Evolutionary conservation across 208 protist genomes (phyloP), one percentile per base, ranked within the genome.

Genomic region (Crithidia mellificae): DNA sequence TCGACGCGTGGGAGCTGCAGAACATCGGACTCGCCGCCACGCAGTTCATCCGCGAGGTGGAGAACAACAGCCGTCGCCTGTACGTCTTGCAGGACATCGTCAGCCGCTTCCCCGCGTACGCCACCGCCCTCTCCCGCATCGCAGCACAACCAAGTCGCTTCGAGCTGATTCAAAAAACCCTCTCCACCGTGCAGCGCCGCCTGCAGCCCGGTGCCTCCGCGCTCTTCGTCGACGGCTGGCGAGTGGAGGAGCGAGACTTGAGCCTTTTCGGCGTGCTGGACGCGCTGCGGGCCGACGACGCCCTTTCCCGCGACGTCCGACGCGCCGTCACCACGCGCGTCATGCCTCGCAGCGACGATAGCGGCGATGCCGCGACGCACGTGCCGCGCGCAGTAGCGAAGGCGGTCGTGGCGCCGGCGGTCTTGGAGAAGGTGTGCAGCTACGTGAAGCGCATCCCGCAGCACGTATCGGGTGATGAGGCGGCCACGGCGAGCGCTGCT

Each of bases 41-140:
- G n/a, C 62, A 84, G 57, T 77, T 84, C 67, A 72, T 92, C 29
- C 68, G 78, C 59, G 61, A 83, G 1, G 62, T 74, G n/a, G 29
- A 64, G 17, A 63, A 74, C 27, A 53, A 4, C 80, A 94, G n/a
- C 81, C 70, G 44, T 5, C 70, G 83, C 34, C 74, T 98, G 8
- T 24, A 61, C 54, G 65, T 84, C 30, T 62, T 98, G 41, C 46
- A 59, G 14, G 83, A 97, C 52, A 55, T 98, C 9, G 77, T 91
- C 5, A 87, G 85, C 15, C 91, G 96, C 53, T 97, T 98, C 57
- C 97, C 96, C 8, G 36, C 81, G 30, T 68, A 92, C 47, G 91
- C 92, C 2, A 51, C 69, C 27, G 70, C 63, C 4, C 62, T 98
- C 0, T 69, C 66, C 2, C 56, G 63, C 41, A 41, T 77, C 24